These are phyloP conservation scores for Suillus subaureus DNA, from an alignment of 768 basidiomycete species.

Conservation along the genomic window DNA sequence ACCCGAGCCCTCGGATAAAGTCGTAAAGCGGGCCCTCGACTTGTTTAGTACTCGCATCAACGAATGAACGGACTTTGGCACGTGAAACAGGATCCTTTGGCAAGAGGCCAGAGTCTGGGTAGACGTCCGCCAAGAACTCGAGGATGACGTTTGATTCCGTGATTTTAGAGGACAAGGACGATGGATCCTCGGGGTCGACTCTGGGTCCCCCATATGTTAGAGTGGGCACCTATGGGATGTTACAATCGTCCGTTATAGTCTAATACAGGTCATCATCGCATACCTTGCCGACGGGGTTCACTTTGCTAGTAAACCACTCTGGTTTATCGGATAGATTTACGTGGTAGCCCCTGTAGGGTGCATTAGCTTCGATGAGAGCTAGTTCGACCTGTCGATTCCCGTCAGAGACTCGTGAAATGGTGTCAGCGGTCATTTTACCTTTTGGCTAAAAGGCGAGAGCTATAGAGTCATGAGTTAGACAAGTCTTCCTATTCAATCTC, in stretches of 20 bases:
- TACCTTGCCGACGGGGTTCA: slow-evolving; percentile 67
- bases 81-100: slow-evolving; percentile 55
- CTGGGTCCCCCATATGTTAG: slow-evolving; percentile 59
- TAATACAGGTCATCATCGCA: background rate
- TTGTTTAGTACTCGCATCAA: slow-evolving; percentile 48
- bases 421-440: slow-evolving; percentile 35
- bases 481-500: slow-evolving; percentile 1
- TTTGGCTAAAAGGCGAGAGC: slow-evolving; percentile 58
- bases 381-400: slow-evolving; percentile 45
- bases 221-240: slow-evolving; percentile 49
- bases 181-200: slow-evolving; percentile 52
- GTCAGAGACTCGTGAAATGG: background rate
- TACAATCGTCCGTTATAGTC: background rate
- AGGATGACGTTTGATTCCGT: slow-evolving; percentile 64
- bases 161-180: slow-evolving; percentile 54
- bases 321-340: slow-evolving; percentile 64
- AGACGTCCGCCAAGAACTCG: slow-evolving; percentile 64
- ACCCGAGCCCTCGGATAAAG: slow-evolving; percentile 38
- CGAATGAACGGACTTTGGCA: slow-evolving; percentile 61
- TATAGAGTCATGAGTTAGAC: slow-evolving; percentile 19
- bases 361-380: slow-evolving; percentile 54
- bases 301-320: slow-evolving; percentile 60
- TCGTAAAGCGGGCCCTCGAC: slow-evolving; percentile 15
- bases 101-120: slow-evolving; percentile 44
- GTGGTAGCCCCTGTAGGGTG: slow-evolving; percentile 49